These are phyloP conservation scores for Excoecaria agallocha DNA, from an alignment of 345 rosid genomes.

Conservation along the genomic window DNA sequence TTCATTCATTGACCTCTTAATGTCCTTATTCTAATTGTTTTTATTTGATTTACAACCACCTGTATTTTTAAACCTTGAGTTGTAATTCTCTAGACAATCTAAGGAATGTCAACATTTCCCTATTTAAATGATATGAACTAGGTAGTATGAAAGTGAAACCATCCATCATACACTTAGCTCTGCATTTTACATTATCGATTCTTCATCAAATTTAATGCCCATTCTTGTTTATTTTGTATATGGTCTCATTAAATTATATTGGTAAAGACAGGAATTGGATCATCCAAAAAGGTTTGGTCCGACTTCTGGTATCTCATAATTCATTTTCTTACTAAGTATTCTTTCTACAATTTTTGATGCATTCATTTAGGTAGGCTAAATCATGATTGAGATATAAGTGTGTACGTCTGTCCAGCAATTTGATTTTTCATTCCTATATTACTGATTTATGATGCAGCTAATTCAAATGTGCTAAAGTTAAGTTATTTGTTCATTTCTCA, in stretches of 20 bases:
- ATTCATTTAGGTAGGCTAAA: too few relatives aligned
- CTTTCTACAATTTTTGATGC: too few relatives aligned
- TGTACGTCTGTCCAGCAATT: background rate
- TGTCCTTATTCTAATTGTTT: background rate
- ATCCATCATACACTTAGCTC: too few relatives aligned
- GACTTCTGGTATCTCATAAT: slow-evolving; percentile 56
- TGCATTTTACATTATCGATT: background rate
- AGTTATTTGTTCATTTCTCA: slow-evolving; percentile 34
- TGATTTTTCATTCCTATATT: background rate
- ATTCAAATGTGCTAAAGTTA: slow-evolving; percentile 69
- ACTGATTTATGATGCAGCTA: slow-evolving; percentile 43
- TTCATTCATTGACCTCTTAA: background rate
- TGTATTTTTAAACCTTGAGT: background rate
- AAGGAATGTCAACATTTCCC: background rate
- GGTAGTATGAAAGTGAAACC: background rate
- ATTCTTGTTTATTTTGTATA: background rate
- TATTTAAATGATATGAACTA: background rate
- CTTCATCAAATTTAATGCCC: background rate
- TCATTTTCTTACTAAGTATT: too few relatives aligned
- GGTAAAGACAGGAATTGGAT: slow-evolving; percentile 48
- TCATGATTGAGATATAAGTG: too few relatives aligned
- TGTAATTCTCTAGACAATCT: background rate
- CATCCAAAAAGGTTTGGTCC: slow-evolving; percentile 63
- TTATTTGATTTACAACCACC: background rate
- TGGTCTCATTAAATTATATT: background rate